Evolutionary conservation across 257 asterid genomes (phyloP), one percentile per base, ranked within the genome.

Genomic region (Gentiana dahurica): DNA sequence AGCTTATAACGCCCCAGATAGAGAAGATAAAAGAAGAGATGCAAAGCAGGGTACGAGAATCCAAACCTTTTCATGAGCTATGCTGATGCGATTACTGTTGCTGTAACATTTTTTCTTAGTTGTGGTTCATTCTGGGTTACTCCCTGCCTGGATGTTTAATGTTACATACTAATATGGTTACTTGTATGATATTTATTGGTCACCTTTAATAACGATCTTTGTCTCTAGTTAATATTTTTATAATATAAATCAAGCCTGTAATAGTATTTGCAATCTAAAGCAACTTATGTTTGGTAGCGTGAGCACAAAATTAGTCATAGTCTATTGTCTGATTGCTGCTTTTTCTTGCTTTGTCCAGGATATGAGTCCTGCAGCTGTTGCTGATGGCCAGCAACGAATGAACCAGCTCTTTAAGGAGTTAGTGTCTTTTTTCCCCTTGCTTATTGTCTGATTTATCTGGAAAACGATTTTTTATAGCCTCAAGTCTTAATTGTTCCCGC

Each of bases 11-110:
- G 62, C 95, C 97, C 49, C 59, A 65, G 45, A 39, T 91, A 75
- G 95, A 91, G 80, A 84, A 68, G 69, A 63, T 91, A 43, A 78
- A 77, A 53, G 85, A 81, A 59, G 98, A 91, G 71, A 87, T 87
- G 93, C 65, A 77, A 43, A 73, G 75, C 61, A 73, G 65, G 82
- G 98, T 91, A 83, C 57, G 73, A 44, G 58, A 37, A 55, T 52
- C 8, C 51, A 48, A 41, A 58, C 66, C 24, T 54, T 53, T 12
- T 48, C 68, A 64, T 63, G 73, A 60, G 61, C 55, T 39, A 2
- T 41, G 41, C 32, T 49, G 4, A 11, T 48, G 46, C 49, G 55
- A 11, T 33, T 55, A 9, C 53, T 51, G 49, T 24, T 24, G 13
- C 10, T 41, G 12, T 64, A 2, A 24, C 24, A 24, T 37, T 5